These are phyloP conservation scores for Claviceps humidiphila DNA, from an alignment of 2,329 filamentous ascomycete genomes.

Conservation along the genomic window DNA sequence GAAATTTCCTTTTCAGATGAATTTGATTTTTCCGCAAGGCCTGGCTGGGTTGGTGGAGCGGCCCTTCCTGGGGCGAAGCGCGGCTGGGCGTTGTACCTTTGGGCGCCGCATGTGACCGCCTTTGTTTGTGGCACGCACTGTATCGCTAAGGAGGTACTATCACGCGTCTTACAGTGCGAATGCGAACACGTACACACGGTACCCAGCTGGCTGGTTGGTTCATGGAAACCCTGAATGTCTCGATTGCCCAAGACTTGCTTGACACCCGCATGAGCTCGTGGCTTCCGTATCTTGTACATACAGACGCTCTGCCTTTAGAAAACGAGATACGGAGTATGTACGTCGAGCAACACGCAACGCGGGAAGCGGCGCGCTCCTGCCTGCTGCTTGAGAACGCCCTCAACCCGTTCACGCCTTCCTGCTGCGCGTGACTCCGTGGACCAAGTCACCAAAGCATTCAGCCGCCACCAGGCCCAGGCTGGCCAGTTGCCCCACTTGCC, in stretches of 20 bases:
- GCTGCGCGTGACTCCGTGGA: background rate
- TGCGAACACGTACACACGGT: background rate
- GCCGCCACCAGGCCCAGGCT: background rate
- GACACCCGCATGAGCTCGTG: too few relatives aligned
- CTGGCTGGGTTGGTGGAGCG: constrained; percentile 11
- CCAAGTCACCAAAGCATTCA: too few relatives aligned
- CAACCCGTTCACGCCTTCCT: background rate
- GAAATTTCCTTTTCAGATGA: constrained; percentile 21
- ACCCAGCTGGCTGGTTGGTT: background rate
- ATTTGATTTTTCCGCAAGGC: constrained; percentile 20
- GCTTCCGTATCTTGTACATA: too few relatives aligned
- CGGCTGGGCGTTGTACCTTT: background rate
- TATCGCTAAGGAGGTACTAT: background rate
- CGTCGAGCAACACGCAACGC: too few relatives aligned
- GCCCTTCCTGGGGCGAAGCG: constrained; percentile 3
- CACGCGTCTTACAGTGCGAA: background rate
- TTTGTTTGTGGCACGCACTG: background rate
- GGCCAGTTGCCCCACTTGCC: background rate
- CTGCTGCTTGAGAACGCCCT: background rate
- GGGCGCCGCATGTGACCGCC: background rate
- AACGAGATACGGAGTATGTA: too few relatives aligned
- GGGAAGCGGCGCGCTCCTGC: background rate
- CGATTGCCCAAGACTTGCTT: background rate
- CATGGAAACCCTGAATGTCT: background rate
- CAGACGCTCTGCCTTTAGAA: too few relatives aligned